These are phyloP conservation scores for Durio zibethinus DNA, from an alignment of 345 rosid species.

Conservation along the genomic window DNA sequence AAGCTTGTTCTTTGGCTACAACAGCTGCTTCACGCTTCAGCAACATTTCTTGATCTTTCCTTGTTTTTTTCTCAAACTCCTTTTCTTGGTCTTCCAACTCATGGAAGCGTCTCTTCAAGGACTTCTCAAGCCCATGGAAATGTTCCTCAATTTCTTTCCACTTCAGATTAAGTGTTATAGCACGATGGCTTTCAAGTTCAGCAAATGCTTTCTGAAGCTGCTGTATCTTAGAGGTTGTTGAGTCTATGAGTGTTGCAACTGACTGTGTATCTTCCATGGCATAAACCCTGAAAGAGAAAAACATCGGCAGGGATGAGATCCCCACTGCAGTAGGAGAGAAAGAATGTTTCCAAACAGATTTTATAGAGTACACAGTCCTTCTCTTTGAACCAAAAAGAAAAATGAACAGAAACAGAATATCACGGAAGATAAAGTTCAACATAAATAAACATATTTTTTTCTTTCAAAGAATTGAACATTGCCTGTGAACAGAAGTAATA, in stretches of 20 bases:
- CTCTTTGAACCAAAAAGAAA: not conserved
- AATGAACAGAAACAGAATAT: not conserved
- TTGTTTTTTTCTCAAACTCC: constrained; percentile 66
- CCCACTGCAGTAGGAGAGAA: not conserved
- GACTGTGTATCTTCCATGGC: constrained; percentile 71
- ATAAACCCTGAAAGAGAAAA: constrained; percentile 29
- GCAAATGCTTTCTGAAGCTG: constrained; percentile 55
- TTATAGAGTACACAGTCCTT: not conserved
- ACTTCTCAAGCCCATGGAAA: constrained; percentile 94
- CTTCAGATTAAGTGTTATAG: constrained; percentile 80
- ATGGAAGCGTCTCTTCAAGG: constrained; percentile 95
- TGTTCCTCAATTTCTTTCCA: constrained; percentile 98
- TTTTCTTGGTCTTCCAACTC: constrained; percentile 96
- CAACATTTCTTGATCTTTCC: constrained; percentile 68
- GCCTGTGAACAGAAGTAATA: not conserved
- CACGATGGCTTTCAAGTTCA: constrained; percentile 54
- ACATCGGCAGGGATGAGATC: not conserved
- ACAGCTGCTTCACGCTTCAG: constrained; percentile 81
- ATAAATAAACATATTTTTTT: not conserved
- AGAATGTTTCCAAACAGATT: not conserved
- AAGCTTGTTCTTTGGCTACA: constrained; percentile 71
- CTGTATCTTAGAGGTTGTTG: constrained; percentile 82
- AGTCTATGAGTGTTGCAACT: constrained; percentile 76
- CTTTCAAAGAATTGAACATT: not conserved
- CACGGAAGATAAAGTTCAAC: not conserved